Base-by-base conservation (phyloP, 148 eudicot genomes). In the Persicaria maculosa region DNA sequence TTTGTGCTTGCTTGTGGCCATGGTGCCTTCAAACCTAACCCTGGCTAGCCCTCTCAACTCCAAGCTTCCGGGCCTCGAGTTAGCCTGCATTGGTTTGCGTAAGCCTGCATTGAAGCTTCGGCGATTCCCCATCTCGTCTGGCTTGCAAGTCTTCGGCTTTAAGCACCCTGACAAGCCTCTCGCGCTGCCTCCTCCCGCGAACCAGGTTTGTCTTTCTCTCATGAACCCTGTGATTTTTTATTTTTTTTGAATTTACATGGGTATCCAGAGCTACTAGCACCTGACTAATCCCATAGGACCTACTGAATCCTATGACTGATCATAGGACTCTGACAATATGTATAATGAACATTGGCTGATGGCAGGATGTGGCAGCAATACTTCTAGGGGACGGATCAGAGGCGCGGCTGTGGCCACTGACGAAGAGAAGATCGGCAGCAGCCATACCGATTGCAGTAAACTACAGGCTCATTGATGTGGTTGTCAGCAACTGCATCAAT, bases 401-500 rank as follows among this genome's bases (percentile, higher is more conserved):
- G 12, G 77, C 85, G 31, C 74, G 73, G 44, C 84, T 93, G 16
- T 86, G 85, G 72, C 93, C 97, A 17, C 74, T 93, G 83, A 93
- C 91, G 50, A 87, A 86, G 83, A 80, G 89, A 77, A 82, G 97
- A 81, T 84, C 96, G 25, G 89, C 89, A 50, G 91, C 86, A 7
- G 96, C 96, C 5, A 77, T 93, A 58, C 96, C 97, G 0, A 76
- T 93, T 22, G 90, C 85, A 50, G 96, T 88, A 77, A 93, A 86
- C 61, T 90, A 87, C 73, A 82, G 97, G 68, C 85, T 93, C 5
- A 81, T 93, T 20, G 97, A 93, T 80, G 91, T 82, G 71, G 93
- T 87, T 64, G 84, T 90, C 11, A 93, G 91, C 89, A 93, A 93
- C 83, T 93, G 97, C 81, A 90, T 93, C 55, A 83, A 88, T 67